Base-by-base conservation (phyloP, 768 basidiomycete species). In the Russula dissimulans region DNA sequence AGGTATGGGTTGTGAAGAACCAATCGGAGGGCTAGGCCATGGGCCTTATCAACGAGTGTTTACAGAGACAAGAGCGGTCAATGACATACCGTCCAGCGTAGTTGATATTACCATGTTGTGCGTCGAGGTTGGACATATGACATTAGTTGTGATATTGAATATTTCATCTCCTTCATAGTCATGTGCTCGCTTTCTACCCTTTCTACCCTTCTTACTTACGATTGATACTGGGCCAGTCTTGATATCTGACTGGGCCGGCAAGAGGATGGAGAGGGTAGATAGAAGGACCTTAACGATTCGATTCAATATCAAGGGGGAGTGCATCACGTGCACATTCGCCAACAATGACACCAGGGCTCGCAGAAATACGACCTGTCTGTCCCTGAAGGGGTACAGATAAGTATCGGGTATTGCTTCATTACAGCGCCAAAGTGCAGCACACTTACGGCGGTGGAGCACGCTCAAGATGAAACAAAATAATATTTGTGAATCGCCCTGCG, bases 161-260 rank as follows among this genome's bases (percentile, higher is more conserved):
- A 86, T 73, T 66, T 87, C 88, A 56, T 89, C 89, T 10, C 82
- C 87, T 70, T 91, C 87, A 64, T 84, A 91, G 12, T 78, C 84
- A 22, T 83, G 79, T 18, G 79, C 77, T 48, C 85, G 77, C 69
- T 89, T 92, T 70, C 83, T 91, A 56, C 81, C 79, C 66, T 82
- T 84, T 68, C 76, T 82, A 14, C 67, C 74, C 60, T 72, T 75
- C 12, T 66, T 72, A 32, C 60, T 63, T 12, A 53, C 48, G 65
- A 57, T 15, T 3, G 64, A 66, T 44, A 67, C 61, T 15, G 59
- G 39, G 12, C 65, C 70, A 1, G 67, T 68, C 29, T 72, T 68
- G 9, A 65, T 61, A 9, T 77, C 75, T 3, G 75, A 59, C 29
- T 75, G 57, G 18, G 48, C 38, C n/a, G 57, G 62, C 41, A 67